A percentile compares a stretch with the other conserved stretches of the same genome.
These are phyloP conservation scores for Kappamyces sp. DNA, from an alignment of 192 early-diverging fungal species.

Conservation along the genomic window DNA sequence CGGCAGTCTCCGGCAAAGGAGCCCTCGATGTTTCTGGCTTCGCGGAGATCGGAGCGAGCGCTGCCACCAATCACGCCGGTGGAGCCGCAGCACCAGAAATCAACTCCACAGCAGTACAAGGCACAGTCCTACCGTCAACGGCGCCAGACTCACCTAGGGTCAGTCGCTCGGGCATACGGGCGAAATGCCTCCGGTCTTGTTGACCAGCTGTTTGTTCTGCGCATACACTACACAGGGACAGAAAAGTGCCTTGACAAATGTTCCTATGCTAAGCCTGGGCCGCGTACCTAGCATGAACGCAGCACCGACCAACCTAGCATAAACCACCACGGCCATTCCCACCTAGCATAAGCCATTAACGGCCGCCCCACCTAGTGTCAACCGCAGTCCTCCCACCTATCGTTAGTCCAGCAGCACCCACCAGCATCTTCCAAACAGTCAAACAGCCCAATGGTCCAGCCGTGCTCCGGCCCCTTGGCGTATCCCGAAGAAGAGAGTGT, in stretches of 20 bases:
- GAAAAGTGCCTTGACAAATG: neutral
- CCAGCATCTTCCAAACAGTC: slow-evolving; percentile 23
- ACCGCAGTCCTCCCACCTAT: no score
- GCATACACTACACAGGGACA: slow-evolving; percentile 20
- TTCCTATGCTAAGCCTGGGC: no score
- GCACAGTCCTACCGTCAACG: no score
- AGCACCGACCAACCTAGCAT: no score
- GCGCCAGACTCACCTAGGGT: no score
- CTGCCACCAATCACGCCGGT: slow-evolving; percentile 7
- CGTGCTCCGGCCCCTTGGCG: neutral
- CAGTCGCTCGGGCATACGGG: no score
- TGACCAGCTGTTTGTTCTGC: slow-evolving; percentile 23
- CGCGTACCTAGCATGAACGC: no score
- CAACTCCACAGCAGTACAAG: no score
- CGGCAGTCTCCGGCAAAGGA: slow-evolving; percentile 7
- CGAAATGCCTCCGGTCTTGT: slow-evolving; percentile 17
- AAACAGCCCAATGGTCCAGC: slow-evolving; percentile 25
- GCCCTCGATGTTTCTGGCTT: slow-evolving; percentile 21
- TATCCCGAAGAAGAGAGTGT: no score
- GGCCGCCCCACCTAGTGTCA: no score
- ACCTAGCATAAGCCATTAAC: no score
- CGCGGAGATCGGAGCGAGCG: slow-evolving; percentile 13
- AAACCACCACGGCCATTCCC: no score
- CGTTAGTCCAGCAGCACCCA: slow-evolving; percentile 6
- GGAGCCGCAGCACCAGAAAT: slow-evolving; percentile 12